Percentiles rank a stretch among this genome's conserved stretches.
Conservation (phyloP, 371 early-diverging fungal species). For the Circinella minor region DNA sequence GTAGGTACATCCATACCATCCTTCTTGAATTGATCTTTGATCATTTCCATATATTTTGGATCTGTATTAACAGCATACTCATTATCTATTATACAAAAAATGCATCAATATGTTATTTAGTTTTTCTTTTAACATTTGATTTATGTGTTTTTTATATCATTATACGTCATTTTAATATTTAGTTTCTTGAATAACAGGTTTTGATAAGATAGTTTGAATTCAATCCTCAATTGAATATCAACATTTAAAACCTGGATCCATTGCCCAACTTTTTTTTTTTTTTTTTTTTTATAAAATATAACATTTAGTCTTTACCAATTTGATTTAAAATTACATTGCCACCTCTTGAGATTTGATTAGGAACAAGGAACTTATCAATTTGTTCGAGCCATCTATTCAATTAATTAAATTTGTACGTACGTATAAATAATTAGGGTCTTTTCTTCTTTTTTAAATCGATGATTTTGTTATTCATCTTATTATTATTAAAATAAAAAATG, state of each 20-base stretch:
- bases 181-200: too few relatives aligned
- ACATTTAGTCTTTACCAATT: background rate
- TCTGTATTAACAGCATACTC: slow-evolving; percentile 17
- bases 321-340: slow-evolving; percentile 17
- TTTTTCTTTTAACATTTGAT: too few relatives aligned
- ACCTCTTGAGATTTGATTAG: slow-evolving; percentile 21
- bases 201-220: too few relatives aligned
- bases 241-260: too few relatives aligned
- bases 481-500: too few relatives aligned
- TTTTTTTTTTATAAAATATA: too few relatives aligned
- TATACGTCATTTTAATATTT: background rate
- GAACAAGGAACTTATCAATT: slow-evolving; percentile 21
- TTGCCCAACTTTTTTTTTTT: too few relatives aligned
- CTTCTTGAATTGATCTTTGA: slow-evolving; percentile 12
- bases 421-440: too few relatives aligned
- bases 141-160: background rate
- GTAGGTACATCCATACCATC: slow-evolving; percentile 21
- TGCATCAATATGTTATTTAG: background rate
- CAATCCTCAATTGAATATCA: too few relatives aligned
- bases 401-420: background rate
- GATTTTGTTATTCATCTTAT: too few relatives aligned
- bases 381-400: slow-evolving; percentile 13
- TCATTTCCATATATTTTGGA: slow-evolving; percentile 12
- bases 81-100: slow-evolving; percentile 9
- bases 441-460: too few relatives aligned